Evolutionary conservation across 2,329 filamentous ascomycete genomes (phyloP), one percentile per base, ranked within the genome.

Genomic region (Beauveria scarabaeidicola): DNA sequence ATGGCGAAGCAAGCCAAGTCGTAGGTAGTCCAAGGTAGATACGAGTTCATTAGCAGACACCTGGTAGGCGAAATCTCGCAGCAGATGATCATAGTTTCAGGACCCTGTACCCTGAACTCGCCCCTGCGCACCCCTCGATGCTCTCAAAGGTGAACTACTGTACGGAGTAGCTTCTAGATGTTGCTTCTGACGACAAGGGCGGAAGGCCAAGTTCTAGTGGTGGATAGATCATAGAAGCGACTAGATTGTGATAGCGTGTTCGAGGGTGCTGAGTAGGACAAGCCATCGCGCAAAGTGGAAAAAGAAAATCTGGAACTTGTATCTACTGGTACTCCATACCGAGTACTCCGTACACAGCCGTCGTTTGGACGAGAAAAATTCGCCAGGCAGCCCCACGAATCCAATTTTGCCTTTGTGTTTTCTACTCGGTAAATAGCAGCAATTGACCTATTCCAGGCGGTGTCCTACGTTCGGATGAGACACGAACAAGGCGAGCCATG

Each of bases 221-320:
- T 11, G 55, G 32, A 36, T 36, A 51, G 46, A 50, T n/a, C n/a
- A n/a, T n/a, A 29, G n/a, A 58, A 43, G 44, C 36, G 41, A n/a
- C 55, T 50, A 32, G 36, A 43, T 36, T 17, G 10, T 36, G n/a
- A 51, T 58, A 51, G 46, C 17, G 10, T 43, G 44, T 9, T n/a
- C 10, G 43, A 58, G 46, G 55, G 46, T 32, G 36, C 23, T 21
- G 23, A 41, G 36, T 15, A 52, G 19, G n/a, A 29, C 40, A 52
- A 52, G 38, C 23, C 38, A 32, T 52, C 19, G 38, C 23, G 48
- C 38, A 17, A 7, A 38, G 15, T 50, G 15, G 36, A 44, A 58
- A 58, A 58, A 58, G 56, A 25, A 58, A 58, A 40, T 11, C 25
- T 44, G 19, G 8, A 23, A 58, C 56, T 25, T 52, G 50, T 48